Conservation (phyloP, 495 filamentous ascomycete genomes). For the Xylaria telfairii region DNA sequence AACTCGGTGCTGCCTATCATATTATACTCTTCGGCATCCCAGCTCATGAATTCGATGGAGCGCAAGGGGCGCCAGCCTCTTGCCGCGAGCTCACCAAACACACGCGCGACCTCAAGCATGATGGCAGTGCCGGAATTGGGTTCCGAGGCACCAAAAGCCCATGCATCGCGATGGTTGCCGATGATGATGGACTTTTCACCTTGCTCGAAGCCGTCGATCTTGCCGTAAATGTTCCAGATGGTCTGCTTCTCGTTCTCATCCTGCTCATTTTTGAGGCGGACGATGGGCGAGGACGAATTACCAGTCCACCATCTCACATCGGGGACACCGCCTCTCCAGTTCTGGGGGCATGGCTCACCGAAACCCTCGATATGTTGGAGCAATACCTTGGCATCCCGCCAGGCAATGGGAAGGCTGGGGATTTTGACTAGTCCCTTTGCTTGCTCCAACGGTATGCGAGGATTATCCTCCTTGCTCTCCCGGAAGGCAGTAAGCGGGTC, state of each 20-base stretch:
- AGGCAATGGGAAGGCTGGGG: constrained; percentile 85
- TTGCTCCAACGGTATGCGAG: constrained; percentile 69
- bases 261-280: constrained; percentile 86
- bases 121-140: constrained; percentile 90
- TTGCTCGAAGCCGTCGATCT: constrained; percentile 82
- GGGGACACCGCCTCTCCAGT: constrained; percentile 79
- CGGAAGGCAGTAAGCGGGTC: constrained; percentile 90
- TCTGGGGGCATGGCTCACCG: constrained; percentile 70
- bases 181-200: constrained; percentile 85
- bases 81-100: constrained; percentile 76
- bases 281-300: constrained; percentile 71
- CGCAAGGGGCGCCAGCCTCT: constrained; percentile 90
- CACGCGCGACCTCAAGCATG: constrained; percentile 82
- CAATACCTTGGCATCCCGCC: constrained; percentile 83
- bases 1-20: constrained; percentile 93
- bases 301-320: constrained; percentile 85
- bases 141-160: constrained; percentile 86
- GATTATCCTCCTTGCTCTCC: constrained; percentile 73
- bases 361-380: constrained; percentile 78
- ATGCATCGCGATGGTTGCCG: constrained; percentile 93
- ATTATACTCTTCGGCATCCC: constrained; percentile 95
- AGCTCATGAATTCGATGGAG: constrained; percentile 92
- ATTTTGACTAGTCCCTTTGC: constrained; percentile 79
- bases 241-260: constrained; percentile 81
- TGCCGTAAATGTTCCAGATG: constrained; percentile 89